Evolutionary conservation across 208 protist species (phyloP), one percentile per base, ranked within the genome.

Genomic region (Trichomonas tenax): DNA sequence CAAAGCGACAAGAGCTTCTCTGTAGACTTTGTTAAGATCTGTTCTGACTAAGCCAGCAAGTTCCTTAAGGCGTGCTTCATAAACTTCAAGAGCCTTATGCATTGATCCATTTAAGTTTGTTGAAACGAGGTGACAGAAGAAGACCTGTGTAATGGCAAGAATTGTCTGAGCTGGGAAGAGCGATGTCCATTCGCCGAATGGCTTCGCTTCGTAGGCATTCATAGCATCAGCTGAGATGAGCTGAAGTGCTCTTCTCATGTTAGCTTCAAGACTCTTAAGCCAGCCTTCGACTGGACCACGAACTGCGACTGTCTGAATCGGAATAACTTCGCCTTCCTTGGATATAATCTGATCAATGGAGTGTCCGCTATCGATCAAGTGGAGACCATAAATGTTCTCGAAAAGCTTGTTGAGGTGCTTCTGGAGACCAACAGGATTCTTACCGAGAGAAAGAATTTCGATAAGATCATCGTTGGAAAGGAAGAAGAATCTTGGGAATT

Each of bases 1-100:
- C 44, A 99, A 97, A 96, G 99, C 99, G n/a, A 99, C 98, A 40
- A 99, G 97, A 98, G 99, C 99, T 97, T 98, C 98, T 88, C 99
- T 98, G 63, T 97, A 95, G 10, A 95, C 86, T 44, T 96, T 96
- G 45, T 11, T 96, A 21, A 98, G 95, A 63, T 98, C 96, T 51
- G 97, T 97, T 51, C 99, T 98, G 36, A 99, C 98, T 90, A 99
- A 98, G 93, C 98, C 98, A 96, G 99, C 99, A n/a, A 99, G 97
- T 51, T 98, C 98, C 96, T 98, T 97, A 34, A 99, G 97, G 96
- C 99, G 98, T 82, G 96, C 97, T 96, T 99, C 98, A 96, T 99
- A 98, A 97, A 98, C 98, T 98, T 99, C 99, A 44, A 98, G 97
- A 96, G 99, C 98, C 58, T 99, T 99, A 97, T 89, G 6, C 34